Evolutionary conservation across 345 rosid species (phyloP), one percentile per base, ranked within the genome.

Genomic region (Clausena lansium): DNA sequence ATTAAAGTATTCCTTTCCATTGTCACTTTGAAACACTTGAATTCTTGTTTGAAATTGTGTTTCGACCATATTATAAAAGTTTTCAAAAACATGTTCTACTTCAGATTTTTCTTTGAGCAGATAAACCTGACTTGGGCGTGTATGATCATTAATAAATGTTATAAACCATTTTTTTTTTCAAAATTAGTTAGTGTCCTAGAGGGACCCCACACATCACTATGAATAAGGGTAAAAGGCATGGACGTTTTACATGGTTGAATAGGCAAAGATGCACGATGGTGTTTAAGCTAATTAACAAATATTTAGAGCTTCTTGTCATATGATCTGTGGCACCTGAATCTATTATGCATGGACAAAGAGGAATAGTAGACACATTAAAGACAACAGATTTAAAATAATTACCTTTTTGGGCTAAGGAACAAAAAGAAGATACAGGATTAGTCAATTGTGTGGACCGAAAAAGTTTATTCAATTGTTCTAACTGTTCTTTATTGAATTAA

Each of bases 221-320:
- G 55, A 50, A 50, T 50, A 11, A 73, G 9, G 1, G 19, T 17
- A 41, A 73, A 73, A 7, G 33, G 67, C 7, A 38, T 4, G 0
- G 55, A 57, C 1, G 27, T 20, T 33, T 33, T 35, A n/a, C 57
- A 70, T 7, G 65, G 45, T n/a, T 35, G 32, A 1, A 30, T 1
- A 30, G 32, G 32, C 1, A 30, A 30, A 30, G 1, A 30, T 30
- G 32, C 32, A 30, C 32, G 32, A 2, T 30, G 32, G 2, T 30
- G 32, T 30, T 30, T 30, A 96, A 96, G 32, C 32, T 30, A 30
- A 30, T 30, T 30, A 2, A 30, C 32, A 30, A 30, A 30, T 30
- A 30, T 30, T 30, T 30, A 30, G 32, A 30, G 32, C 32, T 1
- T 30, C 32, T 2, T 30, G 32, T 30, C 32, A 30, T 30, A 30